These are phyloP conservation scores for Kwoniella mangroviensis DNA, from an alignment of 768 basidiomycete genomes.

Conservation along the genomic window DNA sequence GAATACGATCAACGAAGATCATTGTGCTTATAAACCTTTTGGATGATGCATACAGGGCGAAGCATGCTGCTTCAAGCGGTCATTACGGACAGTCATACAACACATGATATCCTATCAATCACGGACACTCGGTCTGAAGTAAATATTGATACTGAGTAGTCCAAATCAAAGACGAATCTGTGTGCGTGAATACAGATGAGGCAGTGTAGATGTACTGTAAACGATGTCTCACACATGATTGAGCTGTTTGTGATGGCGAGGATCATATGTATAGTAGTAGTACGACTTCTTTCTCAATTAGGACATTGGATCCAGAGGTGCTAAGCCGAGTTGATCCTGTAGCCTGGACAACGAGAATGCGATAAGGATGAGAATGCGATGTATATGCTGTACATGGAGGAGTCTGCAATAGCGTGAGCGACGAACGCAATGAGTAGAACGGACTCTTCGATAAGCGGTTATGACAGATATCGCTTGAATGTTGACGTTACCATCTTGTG, in stretches of 20 bases:
- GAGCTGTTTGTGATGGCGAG: neutral
- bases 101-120: neutral
- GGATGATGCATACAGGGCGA: neutral
- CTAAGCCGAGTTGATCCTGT: neutral
- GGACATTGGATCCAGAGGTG: neutral
- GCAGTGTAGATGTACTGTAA: neutral
- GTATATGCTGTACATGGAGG: neutral
- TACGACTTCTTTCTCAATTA: neutral
- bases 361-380: no score
- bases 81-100: neutral
- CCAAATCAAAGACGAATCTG: neutral
- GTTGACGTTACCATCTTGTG: neutral
- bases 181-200: neutral
- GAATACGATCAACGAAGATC: neutral
- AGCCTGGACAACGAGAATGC: neutral
- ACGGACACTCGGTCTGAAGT: neutral
- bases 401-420: neutral
- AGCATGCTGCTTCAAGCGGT: neutral
- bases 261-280: neutral
- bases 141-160: neutral
- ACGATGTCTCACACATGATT: neutral
- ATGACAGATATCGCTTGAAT: neutral
- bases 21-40: neutral
- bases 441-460: no score
- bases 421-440: no score